Evolutionary conservation across 345 rosid species (phyloP).

Genomic region (Mangifera indica): DNA sequence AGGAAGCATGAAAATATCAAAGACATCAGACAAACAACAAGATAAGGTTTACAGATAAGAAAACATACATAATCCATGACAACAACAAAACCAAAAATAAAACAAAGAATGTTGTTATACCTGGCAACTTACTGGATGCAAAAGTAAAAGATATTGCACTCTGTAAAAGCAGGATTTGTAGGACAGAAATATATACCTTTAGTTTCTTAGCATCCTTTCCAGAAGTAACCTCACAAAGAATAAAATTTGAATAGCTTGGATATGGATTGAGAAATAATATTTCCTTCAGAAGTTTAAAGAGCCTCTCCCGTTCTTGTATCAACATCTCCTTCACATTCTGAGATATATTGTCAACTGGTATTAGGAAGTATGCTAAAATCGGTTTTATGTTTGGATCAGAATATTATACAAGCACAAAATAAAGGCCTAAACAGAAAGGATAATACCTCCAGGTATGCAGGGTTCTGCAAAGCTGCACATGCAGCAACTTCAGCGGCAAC

Average conservation of each 20-base stretch:
- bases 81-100: background rate
- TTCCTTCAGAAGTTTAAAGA: conserved; percentile 57
- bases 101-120: background rate
- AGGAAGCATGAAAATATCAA: background rate
- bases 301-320: conserved; percentile 73
- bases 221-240: conserved; percentile 77
- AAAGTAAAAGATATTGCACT: background rate
- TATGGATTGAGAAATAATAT: conserved; percentile 80
- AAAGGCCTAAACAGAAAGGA: conserved; percentile 5
- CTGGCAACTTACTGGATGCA: background rate
- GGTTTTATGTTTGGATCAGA: background rate
- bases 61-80: background rate
- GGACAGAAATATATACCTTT: conserved; percentile 40
- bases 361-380: conserved; percentile 10
- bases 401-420: background rate
- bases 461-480: conserved; percentile 77
- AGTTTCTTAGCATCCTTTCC: conserved; percentile 87
- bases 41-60: background rate
- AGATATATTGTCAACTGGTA: conserved; percentile 16
- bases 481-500: conserved; percentile 95
- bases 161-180: background rate
- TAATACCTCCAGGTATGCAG: conserved; percentile 64
- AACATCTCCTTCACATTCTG: conserved; percentile 74
- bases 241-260: conserved; percentile 83
- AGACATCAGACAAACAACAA: background rate